phyloP scores from a whole-genome alignment of 176 grass and related monocot species.

The Carex pumila region DNA sequence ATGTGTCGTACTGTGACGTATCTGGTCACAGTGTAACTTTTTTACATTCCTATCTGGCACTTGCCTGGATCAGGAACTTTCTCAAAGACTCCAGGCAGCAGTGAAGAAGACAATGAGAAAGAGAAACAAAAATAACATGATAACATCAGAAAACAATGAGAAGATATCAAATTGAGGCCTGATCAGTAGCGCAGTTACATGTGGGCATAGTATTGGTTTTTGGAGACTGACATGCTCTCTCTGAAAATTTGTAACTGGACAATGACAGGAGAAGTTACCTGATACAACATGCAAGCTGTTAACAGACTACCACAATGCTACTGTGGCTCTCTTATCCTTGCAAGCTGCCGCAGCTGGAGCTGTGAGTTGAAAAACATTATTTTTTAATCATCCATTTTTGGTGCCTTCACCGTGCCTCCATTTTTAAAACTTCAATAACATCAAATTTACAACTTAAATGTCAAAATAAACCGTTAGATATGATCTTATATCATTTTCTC shows the following conservation, averaged over 20 bases:
- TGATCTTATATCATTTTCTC: no score
- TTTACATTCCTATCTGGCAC: no score
- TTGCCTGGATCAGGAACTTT: no score
- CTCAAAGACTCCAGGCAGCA: no score
- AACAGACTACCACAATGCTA: conserved; percentile 78
- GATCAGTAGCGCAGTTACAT: neutral
- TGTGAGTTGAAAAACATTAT: conserved; percentile 38
- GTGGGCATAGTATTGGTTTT: neutral
- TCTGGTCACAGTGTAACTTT: no score
- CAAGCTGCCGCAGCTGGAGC: conserved; percentile 71
- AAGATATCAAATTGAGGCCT: neutral
- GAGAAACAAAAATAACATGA: neutral
- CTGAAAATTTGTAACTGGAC: neutral
- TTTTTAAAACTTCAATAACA: no score
- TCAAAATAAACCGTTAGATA: no score
- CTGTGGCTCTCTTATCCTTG: conserved; percentile 72
- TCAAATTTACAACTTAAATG: no score
- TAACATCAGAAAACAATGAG: neutral
- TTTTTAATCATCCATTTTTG: no score
- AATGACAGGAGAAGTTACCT: conserved; percentile 72
- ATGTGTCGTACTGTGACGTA: no score
- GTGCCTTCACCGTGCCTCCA: no score
- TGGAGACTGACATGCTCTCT: neutral
- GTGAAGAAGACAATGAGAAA: neutral
- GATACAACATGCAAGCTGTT: conserved; percentile 62